Percentiles rank a stretch among this genome's conserved stretches.
Evolutionary conservation across 108 stramenopile genomes (phyloP).

Genomic region (Nitzschia sp.): DNA sequence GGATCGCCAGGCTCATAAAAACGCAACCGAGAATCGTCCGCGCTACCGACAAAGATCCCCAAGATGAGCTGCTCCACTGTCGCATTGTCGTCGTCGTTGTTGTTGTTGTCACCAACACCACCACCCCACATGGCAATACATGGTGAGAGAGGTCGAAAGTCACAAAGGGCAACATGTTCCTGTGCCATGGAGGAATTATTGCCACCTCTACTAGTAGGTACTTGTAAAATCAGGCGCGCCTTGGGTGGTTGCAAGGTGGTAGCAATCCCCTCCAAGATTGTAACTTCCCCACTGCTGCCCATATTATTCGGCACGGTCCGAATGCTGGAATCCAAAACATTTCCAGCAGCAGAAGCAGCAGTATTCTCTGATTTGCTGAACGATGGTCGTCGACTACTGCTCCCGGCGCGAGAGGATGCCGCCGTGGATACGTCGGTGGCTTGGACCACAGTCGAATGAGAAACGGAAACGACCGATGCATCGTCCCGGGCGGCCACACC

Average conservation of each 20-base stretch:
- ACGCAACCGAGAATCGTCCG: slow-evolving; percentile 34
- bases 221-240: slow-evolving; percentile 7
- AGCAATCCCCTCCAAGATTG: background rate
- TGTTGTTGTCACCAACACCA: no score
- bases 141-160: slow-evolving; percentile 37
- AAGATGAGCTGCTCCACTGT: background rate
- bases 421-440: background rate
- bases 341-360: background rate
- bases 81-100: background rate
- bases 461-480: background rate
- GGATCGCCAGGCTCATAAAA: slow-evolving; percentile 16
- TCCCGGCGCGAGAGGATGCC: background rate
- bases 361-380: background rate
- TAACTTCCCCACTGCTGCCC: background rate
- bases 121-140: slow-evolving; percentile 17
- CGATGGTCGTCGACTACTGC: background rate
- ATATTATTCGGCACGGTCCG: background rate
- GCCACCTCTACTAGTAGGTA: background rate
- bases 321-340: background rate
- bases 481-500: background rate
- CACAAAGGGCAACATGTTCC: slow-evolving; percentile 3
- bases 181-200: background rate
- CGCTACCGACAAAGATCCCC: slow-evolving; percentile 30
- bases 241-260: background rate
- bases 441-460: background rate